Conservation (phyloP, 2,329 filamentous ascomycete species). For the Neurospora sp. region DNA sequence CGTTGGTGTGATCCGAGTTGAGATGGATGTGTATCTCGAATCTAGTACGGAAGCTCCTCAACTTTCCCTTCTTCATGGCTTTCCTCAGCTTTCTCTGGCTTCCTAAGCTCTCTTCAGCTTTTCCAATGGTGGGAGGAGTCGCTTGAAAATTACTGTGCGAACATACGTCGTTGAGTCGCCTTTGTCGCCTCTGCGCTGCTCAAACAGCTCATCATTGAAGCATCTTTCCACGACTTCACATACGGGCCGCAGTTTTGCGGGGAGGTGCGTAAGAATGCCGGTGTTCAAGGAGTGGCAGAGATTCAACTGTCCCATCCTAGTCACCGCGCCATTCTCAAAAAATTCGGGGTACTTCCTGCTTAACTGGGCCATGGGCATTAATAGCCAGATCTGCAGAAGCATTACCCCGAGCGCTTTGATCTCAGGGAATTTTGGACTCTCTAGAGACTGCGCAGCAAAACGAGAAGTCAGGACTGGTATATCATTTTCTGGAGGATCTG, state of each 20-base stretch:
- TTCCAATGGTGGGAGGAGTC: too few relatives aligned
- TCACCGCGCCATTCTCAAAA: background rate
- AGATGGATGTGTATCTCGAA: background rate
- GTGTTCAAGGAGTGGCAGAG: background rate
- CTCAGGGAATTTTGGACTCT: background rate
- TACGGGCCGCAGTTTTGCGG: background rate
- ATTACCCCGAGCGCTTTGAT: background rate
- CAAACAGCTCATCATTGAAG: too few relatives aligned
- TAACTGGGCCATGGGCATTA: background rate
- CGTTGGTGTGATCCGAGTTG: background rate
- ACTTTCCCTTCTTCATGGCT: background rate
- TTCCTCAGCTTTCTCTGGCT: background rate
- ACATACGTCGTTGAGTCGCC: too few relatives aligned
- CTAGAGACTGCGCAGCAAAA: background rate
- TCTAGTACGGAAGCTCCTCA: background rate
- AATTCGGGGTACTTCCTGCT: background rate
- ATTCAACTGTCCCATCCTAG: background rate
- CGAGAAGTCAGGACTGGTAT: background rate
- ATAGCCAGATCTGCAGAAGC: background rate
- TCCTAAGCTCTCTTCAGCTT: too few relatives aligned
- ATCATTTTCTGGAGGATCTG: background rate
- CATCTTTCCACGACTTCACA: background rate
- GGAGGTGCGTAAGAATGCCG: background rate
- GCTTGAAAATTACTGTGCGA: too few relatives aligned
- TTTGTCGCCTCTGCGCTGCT: too few relatives aligned